These are phyloP conservation scores for Aspergillus sclerotiicarbonarius DNA, from an alignment of 495 filamentous ascomycete genomes.

Conservation along the genomic window DNA sequence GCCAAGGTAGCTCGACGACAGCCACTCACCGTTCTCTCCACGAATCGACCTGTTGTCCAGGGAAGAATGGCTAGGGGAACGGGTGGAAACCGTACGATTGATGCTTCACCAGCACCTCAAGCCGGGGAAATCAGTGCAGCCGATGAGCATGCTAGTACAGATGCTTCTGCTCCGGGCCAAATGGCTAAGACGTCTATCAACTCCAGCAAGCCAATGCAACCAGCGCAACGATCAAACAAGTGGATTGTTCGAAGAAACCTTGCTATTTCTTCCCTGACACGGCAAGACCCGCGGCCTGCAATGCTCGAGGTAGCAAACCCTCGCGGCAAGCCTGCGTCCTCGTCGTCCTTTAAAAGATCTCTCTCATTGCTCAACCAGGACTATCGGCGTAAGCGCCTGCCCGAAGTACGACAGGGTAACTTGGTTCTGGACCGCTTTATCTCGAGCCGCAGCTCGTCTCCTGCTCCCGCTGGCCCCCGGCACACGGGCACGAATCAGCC, in stretches of 20 bases:
- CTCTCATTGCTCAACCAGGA: conserved; percentile 28
- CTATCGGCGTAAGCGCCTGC: conserved; percentile 19
- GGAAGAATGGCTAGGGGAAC: conserved; percentile 7
- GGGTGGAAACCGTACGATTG: conserved; percentile 2
- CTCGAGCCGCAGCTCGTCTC: conserved; percentile 14
- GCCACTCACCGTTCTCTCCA: conserved; percentile 21
- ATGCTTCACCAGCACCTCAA: background rate
- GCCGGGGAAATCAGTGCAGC: conserved; percentile 3
- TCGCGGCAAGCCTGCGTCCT: conserved; percentile 16
- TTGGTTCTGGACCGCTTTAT: conserved; percentile 43
- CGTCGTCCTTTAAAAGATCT: conserved; percentile 28
- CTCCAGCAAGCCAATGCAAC: conserved; percentile 10
- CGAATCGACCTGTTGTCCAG: conserved; percentile 16
- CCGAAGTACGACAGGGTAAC: conserved; percentile 19
- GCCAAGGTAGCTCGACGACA: conserved; percentile 13
- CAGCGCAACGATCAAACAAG: conserved; percentile 27
- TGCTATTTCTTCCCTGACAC: conserved; percentile 33
- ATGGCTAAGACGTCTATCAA: background rate
- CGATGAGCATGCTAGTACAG: conserved; percentile 2
- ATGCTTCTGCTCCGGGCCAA: conserved; percentile 2
- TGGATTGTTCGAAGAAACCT: conserved; percentile 39
- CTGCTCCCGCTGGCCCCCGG: background rate
- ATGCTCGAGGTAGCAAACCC: conserved; percentile 34
- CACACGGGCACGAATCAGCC: background rate
- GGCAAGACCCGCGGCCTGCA: conserved; percentile 37